Conservation (phyloP, 768 basidiomycete species). For the Mrakia frigida region DNA sequence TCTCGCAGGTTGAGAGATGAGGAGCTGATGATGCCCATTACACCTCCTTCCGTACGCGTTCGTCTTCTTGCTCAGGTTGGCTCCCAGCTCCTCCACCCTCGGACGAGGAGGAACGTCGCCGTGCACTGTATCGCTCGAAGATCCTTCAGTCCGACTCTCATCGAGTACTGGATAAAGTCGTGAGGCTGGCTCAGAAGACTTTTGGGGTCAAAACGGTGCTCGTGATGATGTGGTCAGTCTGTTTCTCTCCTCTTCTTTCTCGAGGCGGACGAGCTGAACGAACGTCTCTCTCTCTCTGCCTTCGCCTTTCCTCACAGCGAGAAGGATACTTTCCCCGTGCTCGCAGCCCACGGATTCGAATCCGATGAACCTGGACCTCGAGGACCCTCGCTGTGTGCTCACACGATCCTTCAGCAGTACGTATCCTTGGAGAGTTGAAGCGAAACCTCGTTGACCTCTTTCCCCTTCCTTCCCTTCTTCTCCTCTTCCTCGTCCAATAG, state of each 20-base stretch:
- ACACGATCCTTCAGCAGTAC: conserved; percentile 35
- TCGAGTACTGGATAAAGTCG: neutral
- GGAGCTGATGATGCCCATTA: neutral
- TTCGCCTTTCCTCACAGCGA: neutral
- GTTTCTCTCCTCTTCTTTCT: neutral
- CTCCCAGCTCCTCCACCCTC: neutral
- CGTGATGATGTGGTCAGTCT: conserved; percentile 8
- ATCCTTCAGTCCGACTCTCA: neutral
- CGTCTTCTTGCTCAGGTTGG: neutral
- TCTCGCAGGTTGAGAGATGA: too few relatives aligned
- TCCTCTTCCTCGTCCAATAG: neutral
- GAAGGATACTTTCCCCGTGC: neutral
- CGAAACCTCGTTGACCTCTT: too few relatives aligned
- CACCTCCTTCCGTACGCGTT: neutral
- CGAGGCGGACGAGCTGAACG: too few relatives aligned
- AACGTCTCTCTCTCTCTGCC: neutral
- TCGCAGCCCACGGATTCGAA: neutral
- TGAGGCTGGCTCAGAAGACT: neutral
- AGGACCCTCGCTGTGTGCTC: conserved; percentile 33
- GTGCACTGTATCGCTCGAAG: neutral
- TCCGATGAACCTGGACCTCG: neutral
- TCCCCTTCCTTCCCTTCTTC: neutral
- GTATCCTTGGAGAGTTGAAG: conserved; percentile 26
- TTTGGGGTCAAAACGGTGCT: neutral
- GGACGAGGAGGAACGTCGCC: neutral